phyloP scores from a whole-genome alignment of 345 rosid genomes.

The Erysimum cheiranthoides region DNA sequence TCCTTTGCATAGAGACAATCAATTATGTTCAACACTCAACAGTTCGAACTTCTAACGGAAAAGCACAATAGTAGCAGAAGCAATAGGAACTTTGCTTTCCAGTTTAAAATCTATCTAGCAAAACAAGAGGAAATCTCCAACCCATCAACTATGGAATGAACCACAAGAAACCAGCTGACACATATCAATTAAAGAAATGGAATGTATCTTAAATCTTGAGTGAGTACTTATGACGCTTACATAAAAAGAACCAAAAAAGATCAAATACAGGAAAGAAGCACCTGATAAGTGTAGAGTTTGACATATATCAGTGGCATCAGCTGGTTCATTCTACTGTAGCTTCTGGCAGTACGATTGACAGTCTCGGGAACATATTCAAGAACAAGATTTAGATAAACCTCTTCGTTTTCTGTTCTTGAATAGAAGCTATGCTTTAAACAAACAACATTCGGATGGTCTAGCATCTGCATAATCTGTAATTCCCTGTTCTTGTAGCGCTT shows the following conservation, averaged over 20 bases:
- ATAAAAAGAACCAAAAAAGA: background rate
- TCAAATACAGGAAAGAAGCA: conserved; percentile 17
- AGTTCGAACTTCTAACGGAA: background rate
- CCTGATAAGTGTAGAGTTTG: conserved; percentile 85
- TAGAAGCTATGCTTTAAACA: conserved; percentile 76
- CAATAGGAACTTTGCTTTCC: background rate
- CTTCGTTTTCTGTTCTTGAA: conserved; percentile 82
- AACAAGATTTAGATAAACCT: conserved; percentile 80
- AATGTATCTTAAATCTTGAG: background rate
- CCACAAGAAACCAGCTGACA: background rate
- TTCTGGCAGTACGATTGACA: conserved; percentile 69
- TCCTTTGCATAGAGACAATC: background rate
- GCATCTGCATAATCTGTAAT: conserved; percentile 84
- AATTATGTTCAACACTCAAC: background rate
- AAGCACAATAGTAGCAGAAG: background rate
- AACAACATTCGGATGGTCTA: conserved; percentile 87
- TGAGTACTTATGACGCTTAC: background rate
- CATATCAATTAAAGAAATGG: background rate
- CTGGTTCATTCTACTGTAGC: conserved; percentile 71
- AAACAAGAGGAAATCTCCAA: background rate
- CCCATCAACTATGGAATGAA: background rate
- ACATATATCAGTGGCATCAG: conserved; percentile 85
- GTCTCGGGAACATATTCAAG: conserved; percentile 89
- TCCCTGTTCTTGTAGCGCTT: conserved; percentile 91
- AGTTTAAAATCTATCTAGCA: background rate